These are phyloP conservation scores for Fonsecaea erecta DNA, from an alignment of 2,329 filamentous ascomycete genomes.

Conservation along the genomic window DNA sequence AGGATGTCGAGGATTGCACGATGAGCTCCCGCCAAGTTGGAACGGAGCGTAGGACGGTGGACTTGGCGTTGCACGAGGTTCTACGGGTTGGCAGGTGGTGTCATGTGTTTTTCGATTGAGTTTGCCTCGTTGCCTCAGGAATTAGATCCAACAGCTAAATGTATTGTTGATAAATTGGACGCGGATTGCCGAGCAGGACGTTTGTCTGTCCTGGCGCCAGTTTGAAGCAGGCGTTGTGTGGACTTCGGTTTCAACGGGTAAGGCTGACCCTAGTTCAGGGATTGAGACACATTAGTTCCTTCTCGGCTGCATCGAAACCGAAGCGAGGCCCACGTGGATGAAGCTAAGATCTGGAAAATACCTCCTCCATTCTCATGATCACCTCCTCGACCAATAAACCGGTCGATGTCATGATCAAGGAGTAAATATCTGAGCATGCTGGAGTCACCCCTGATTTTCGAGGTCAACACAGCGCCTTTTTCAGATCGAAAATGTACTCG, in stretches of 20 bases:
- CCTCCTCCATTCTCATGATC: too few species aligned
- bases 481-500: background rate
- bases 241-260: slow-evolving; percentile 26
- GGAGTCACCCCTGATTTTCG: background rate
- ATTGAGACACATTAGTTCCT: slow-evolving; percentile 14
- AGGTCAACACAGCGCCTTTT: background rate
- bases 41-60: background rate
- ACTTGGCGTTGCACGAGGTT: slow-evolving; percentile 16
- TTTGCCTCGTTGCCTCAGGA: slow-evolving; percentile 10
- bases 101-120: slow-evolving; percentile 14
- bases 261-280: slow-evolving; percentile 6
- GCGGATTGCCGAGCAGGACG: slow-evolving; percentile 9
- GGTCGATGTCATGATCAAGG: background rate
- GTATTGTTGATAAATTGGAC: slow-evolving; percentile 18
- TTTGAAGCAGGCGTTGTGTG: slow-evolving; percentile 27
- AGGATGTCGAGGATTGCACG: slow-evolving; percentile 21
- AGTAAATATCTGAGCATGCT: background rate
- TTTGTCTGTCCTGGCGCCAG: slow-evolving; percentile 6
- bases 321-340: slow-evolving; percentile 12
- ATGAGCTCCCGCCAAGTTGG: slow-evolving; percentile 23
- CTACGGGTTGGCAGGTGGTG: slow-evolving; percentile 8
- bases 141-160: background rate
- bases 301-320: background rate
- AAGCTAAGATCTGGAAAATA: slow-evolving; percentile 10
- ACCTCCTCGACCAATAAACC: too few species aligned